A percentile compares a stretch with the other conserved stretches of the same genome.
phyloP scores from a whole-genome alignment of 192 early-diverging fungal genomes.

The Paraglomus occultum region DNA sequence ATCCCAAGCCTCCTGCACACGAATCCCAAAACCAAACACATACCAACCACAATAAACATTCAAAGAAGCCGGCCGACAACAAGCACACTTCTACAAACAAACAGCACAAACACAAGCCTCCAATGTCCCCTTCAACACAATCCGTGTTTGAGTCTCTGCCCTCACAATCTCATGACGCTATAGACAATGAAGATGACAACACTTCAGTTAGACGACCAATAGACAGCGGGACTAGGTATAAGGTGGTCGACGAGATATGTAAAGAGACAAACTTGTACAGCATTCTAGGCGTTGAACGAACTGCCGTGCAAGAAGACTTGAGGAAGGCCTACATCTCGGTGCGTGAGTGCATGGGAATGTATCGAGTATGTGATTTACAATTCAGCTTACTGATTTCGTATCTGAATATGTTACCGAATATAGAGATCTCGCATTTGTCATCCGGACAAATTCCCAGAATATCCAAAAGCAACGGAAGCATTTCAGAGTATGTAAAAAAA shows the following conservation, averaged over 20 bases:
- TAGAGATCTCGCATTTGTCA: conserved; percentile 55
- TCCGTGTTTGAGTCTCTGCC: too few species aligned
- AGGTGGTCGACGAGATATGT: conserved; percentile 51
- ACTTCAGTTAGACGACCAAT: too few species aligned
- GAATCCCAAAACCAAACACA: too few species aligned
- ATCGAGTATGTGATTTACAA: neutral
- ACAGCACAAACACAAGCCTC: too few species aligned
- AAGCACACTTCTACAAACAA: too few species aligned
- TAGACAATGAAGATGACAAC: too few species aligned
- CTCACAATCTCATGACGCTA: too few species aligned
- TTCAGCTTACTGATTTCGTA: neutral
- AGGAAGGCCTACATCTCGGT: conserved; percentile 47
- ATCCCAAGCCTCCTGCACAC: too few species aligned
- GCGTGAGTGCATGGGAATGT: neutral
- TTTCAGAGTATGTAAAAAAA: conserved; percentile 49
- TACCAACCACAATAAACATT: too few species aligned
- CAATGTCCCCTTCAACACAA: too few species aligned
- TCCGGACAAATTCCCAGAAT: conserved; percentile 58
- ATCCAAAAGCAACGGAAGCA: conserved; percentile 54
- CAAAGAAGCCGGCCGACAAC: too few species aligned
- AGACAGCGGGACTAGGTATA: conserved; percentile 19
- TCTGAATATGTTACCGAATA: conserved; percentile 29
- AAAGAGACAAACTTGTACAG: conserved; percentile 47
- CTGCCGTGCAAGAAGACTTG: conserved; percentile 46
- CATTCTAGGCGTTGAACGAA: conserved; percentile 46